A percentile compares a stretch with the other conserved stretches of the same genome.
Evolutionary conservation across 108 stramenopile species (phyloP).

Genomic region (Cyclotella kingstonii): DNA sequence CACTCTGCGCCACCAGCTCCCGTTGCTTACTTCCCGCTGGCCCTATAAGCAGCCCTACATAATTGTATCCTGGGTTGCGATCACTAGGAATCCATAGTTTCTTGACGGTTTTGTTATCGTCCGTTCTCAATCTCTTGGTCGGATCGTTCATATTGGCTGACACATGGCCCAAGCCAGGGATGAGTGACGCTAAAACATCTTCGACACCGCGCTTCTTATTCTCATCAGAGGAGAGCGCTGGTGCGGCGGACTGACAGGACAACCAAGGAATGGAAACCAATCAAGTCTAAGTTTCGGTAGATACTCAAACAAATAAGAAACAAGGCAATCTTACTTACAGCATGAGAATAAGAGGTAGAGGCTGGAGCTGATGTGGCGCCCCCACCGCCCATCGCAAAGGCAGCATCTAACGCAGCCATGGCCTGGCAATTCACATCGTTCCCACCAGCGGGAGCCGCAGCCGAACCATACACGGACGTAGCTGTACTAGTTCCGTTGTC

Average conservation of each 20-base stretch:
- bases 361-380: too few species aligned
- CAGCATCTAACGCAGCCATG: background rate
- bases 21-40: conserved; percentile 55
- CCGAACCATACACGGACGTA: conserved; percentile 9
- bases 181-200: conserved; percentile 45
- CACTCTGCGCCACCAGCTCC: conserved; percentile 36
- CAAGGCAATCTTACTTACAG: too few species aligned
- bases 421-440: background rate
- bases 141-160: conserved; percentile 15
- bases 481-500: too few species aligned
- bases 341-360: too few species aligned
- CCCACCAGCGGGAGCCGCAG: background rate
- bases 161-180: conserved; percentile 31
- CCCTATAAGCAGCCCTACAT: conserved; percentile 50
- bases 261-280: too few species aligned
- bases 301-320: too few species aligned
- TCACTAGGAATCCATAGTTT: conserved; percentile 47
- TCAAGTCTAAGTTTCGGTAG: too few species aligned
- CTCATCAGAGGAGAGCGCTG: background rate
- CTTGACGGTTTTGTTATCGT: conserved; percentile 17
- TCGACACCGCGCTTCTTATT: conserved; percentile 33
- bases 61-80: conserved; percentile 51
- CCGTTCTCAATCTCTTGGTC: conserved; percentile 6
- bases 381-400: too few species aligned
- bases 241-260: background rate